Base-by-base conservation (phyloP, 2,329 filamentous ascomycete species). In the Chalaropsis ovoidea region DNA sequence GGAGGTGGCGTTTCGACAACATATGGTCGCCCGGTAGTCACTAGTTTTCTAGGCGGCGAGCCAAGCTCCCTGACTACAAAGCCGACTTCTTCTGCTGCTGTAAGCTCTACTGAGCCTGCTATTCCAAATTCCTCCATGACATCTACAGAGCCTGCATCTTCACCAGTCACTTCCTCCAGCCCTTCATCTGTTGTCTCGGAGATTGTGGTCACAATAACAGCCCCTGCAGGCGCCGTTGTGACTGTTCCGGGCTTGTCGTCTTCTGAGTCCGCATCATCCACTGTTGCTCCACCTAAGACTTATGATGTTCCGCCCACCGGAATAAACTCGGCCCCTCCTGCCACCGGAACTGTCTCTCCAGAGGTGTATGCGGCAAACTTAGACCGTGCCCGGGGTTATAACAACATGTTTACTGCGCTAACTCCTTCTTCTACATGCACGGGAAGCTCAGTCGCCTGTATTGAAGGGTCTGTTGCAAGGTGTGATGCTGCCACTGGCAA, bases 361-460 rank as follows among this genome's bases (percentile, higher is more conserved):
- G 72, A 74, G 7, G 72, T 75, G 2, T 78, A 80, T 63, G 75
- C 76, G 1, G 72, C 72, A 64, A 81, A 82, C 68, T 74, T 84
- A 22, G 74, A 74, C 10, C 69, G 74, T 43, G 79, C 80, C 10
- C 72, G 74, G 49, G 66, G 72, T 2, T 77, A 80, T 70, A 85
- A 86, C 71, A 68, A 73, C 10, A 68, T 79, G 27, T 83, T 81
- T 68, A 74, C 75, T 31, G 71, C 69, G 1, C 72, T 82, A 42
- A 79, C 76, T 0, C 73, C 76, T 5, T 69, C 77, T 22, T 79
- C 80, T 2, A 75, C 78, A 62, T 86, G 83, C 70, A 70, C 69
- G 0, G 64, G 71, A 0, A 75, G 74, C 31, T 79, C 84, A 66
- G 75, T 77, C 2, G 82, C 82, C 3, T 86, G 83, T 64, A 78